Percentiles rank a stretch among this genome's conserved stretches.
Conservation (phyloP, 495 filamentous ascomycete genomes). For the Penicillium riverlandense region DNA sequence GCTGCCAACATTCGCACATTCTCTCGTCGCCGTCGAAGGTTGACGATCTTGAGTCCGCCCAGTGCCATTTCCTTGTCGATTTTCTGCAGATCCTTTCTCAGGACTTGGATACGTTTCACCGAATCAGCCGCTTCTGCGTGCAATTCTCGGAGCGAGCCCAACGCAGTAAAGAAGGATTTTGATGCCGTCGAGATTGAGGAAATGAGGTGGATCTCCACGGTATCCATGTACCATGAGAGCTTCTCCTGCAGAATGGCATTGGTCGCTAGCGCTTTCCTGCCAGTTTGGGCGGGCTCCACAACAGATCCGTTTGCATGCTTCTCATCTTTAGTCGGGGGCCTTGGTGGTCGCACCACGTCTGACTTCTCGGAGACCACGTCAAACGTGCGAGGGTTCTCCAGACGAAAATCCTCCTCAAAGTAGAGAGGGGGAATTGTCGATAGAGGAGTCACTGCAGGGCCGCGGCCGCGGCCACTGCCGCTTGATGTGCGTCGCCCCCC, state of each 20-base stretch:
- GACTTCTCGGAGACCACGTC: slow-evolving; percentile 95
- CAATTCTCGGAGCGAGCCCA: slow-evolving; percentile 84
- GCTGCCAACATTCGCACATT: slow-evolving; percentile 79
- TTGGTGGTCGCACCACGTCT: slow-evolving; percentile 72
- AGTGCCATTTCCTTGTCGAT: slow-evolving; percentile 85
- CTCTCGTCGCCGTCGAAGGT: slow-evolving; percentile 70
- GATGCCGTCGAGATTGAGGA: slow-evolving; percentile 93
- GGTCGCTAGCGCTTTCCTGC: slow-evolving; percentile 81
- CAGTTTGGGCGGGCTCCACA: slow-evolving; percentile 42
- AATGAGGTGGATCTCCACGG: slow-evolving; percentile 94
- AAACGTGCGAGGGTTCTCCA: slow-evolving; percentile 95
- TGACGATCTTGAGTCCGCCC: slow-evolving; percentile 78
- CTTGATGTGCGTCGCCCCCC: slow-evolving; percentile 27
- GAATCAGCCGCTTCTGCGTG: slow-evolving; percentile 91
- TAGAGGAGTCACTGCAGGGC: slow-evolving; percentile 69
- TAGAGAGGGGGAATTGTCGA: slow-evolving; percentile 91
- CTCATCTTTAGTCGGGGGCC: slow-evolving; percentile 45
- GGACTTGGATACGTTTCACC: slow-evolving; percentile 72
- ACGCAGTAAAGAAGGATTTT: slow-evolving; percentile 90
- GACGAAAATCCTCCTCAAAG: slow-evolving; percentile 89
- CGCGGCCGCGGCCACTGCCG: slow-evolving; percentile 19
- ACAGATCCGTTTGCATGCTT: slow-evolving; percentile 54
- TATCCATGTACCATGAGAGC: slow-evolving; percentile 99
- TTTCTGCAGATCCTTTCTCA: slow-evolving; percentile 69
- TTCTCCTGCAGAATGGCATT: slow-evolving; percentile 99